Percentiles rank a stretch among this genome's conserved stretches.
Conservation (phyloP, 2,329 filamentous ascomycete species). For the Daldinia sp. region DNA sequence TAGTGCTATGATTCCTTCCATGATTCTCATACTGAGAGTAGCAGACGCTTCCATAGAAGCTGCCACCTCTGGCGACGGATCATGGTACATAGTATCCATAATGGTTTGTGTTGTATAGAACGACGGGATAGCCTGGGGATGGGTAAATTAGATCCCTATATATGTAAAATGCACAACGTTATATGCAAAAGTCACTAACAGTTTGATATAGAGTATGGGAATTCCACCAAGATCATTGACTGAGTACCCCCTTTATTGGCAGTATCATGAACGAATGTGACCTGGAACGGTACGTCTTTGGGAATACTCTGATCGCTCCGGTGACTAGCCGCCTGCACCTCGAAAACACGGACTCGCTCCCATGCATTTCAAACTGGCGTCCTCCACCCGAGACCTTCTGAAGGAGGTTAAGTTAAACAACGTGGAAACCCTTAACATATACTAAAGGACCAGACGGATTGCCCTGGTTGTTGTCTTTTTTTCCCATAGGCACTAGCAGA, state of each 20-base stretch:
- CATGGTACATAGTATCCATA: not conserved
- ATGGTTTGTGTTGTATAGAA: not conserved
- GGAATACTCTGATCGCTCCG: constrained; percentile 8
- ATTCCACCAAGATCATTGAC: constrained; percentile 15
- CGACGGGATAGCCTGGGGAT: too few relatives aligned
- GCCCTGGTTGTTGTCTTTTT: not conserved
- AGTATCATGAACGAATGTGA: constrained; percentile 17
- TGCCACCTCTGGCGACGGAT: not conserved
- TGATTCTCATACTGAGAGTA: not conserved
- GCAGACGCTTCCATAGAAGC: not conserved
- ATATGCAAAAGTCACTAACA: not conserved
- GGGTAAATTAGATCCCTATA: not conserved
- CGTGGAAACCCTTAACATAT: not conserved
- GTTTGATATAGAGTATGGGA: not conserved
- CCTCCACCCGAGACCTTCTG: not conserved
- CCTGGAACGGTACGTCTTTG: constrained; percentile 16
- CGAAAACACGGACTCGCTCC: constrained; percentile 15
- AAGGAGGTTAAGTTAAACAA: not conserved
- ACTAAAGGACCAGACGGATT: not conserved
- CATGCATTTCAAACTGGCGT: constrained; percentile 27
- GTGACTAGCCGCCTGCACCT: constrained; percentile 22
- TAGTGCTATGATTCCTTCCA: constrained; percentile 14
- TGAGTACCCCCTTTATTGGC: constrained; percentile 26
- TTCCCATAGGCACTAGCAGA: not conserved
- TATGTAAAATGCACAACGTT: not conserved